These are phyloP conservation scores for Pythium chondricola DNA, from an alignment of 352 stramenopile species.

Conservation along the genomic window DNA sequence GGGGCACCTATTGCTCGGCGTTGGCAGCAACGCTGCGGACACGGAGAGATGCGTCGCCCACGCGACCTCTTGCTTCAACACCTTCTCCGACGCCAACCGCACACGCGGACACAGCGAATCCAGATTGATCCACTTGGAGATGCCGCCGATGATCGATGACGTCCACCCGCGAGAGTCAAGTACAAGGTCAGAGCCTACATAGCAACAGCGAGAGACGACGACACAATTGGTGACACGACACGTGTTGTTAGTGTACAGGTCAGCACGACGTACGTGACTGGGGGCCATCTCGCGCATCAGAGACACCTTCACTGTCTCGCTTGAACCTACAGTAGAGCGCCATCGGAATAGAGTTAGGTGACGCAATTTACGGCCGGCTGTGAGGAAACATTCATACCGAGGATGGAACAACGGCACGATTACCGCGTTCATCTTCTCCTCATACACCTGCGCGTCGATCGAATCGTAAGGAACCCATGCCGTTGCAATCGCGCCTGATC, in stretches of 20 bases:
- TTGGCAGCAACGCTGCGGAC: constrained; percentile 90
- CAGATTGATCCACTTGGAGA: constrained; percentile 79
- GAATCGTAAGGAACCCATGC: not conserved
- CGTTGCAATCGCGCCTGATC: not conserved
- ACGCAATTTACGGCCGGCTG: not conserved
- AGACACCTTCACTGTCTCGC: constrained; percentile 57
- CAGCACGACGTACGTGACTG: constrained; percentile 37
- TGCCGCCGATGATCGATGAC: constrained; percentile 63
- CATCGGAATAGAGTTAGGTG: not conserved
- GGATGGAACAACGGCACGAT: constrained; percentile 81
- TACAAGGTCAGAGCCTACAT: constrained; percentile 69
- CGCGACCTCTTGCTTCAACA: constrained; percentile 90
- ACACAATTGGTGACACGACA: not conserved
- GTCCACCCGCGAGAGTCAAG: constrained; percentile 83
- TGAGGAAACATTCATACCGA: constrained; percentile 23
- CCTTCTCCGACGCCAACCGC: constrained; percentile 58
- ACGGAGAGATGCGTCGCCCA: constrained; percentile 96
- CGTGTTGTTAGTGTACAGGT: not conserved
- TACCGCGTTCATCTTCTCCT: constrained; percentile 77
- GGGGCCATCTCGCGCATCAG: constrained; percentile 46
- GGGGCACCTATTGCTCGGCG: constrained; percentile 36
- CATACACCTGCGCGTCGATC: constrained; percentile 35
- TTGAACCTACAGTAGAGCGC: constrained; percentile 37
- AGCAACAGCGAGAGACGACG: too few species aligned
- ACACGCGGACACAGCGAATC: constrained; percentile 34